These are phyloP conservation scores for Guillardia theta DNA, from an alignment of 78 protist genomes.

Conservation along the genomic window DNA sequence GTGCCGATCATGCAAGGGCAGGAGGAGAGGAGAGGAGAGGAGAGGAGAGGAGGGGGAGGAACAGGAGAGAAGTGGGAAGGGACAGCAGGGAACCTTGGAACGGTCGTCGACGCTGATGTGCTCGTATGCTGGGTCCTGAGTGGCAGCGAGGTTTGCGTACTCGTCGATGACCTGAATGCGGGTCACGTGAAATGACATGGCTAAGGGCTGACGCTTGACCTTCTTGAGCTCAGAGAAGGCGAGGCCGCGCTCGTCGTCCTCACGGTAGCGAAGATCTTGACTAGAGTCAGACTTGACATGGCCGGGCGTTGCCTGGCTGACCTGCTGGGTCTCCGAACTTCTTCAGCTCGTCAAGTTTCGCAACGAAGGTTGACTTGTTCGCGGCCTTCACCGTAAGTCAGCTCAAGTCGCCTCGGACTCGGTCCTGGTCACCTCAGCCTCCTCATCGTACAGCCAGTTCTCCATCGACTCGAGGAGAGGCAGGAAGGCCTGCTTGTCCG, in stretches of 20 bases:
- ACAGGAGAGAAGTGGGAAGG: neutral
- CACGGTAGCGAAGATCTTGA: too few relatives aligned
- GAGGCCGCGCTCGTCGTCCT: neutral
- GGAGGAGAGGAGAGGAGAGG: neutral
- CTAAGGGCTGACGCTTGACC: too few relatives aligned
- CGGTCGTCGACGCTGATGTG: neutral
- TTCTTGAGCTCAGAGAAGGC: neutral
- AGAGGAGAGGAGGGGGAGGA: neutral
- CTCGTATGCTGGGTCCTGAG: neutral
- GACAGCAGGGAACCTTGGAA: neutral
- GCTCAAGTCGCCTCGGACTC: too few relatives aligned
- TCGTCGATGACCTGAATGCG: neutral
- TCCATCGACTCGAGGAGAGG: neutral
- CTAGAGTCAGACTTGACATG: too few relatives aligned
- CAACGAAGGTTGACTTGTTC: neutral
- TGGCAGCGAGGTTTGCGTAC: neutral
- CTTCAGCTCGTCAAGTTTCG: slow-evolving; percentile 12
- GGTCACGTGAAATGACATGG: neutral
- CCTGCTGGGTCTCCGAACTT: neutral
- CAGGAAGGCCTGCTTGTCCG: neutral
- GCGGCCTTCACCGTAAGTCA: neutral
- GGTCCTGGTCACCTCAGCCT: neutral
- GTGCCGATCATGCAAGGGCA: neutral
- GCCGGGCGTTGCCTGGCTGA: too few relatives aligned
- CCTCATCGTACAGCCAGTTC: slow-evolving; percentile 23